Base-by-base conservation (phyloP, 192 early-diverging fungal genomes). In the Backusella parvicylindrica region DNA sequence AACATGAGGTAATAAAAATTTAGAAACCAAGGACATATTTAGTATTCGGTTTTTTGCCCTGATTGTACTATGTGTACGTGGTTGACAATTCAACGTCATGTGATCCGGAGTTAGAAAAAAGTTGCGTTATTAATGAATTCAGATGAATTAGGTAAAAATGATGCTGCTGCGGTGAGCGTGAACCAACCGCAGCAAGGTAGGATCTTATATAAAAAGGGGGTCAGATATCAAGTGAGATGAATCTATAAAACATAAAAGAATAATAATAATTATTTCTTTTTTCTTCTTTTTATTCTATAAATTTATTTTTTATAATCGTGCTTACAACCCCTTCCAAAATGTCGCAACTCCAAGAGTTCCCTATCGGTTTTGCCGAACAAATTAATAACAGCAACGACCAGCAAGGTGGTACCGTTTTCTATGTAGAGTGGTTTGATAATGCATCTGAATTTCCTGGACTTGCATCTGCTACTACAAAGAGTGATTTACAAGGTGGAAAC, bases 381-480 rank as follows among this genome's bases (percentile, higher is more conserved):
- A 68, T 38, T 9, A 36, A 68, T 4, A 38, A 33, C n/a, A 9
- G 3, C 7, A 21, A 68, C 5, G n/a, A 67, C 5, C 16, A 36
- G 8, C 9, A 33, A 21, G 12, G n/a, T 3, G 66, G 12, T 68
- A 37, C 66, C 21, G 66, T 68, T 38, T 68, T 68, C 66, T 68
- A 68, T 23, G 66, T 68, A 21, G 66, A 68, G 21, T 68, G 66
- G 66, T 21, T 68, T 35, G 66, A 68, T 38, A 68, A 68, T 23
- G 12, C n/a, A 37, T 68, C 35, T 13, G 66, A 68, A 68, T 68
- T 68, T 16, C 66, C 66, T 21, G 32, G 33, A 37, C 36, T 68
- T 38, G 53, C 53, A 60, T 68, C 66, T 36, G 1, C 66, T 21
- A 33, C 66, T 18, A 37, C 32, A 37, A 36, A 68, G 3, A 35